Evolutionary conservation across 1,284 basidiomycete genomes (phyloP), one percentile per base, ranked within the genome.

Genomic region (Cutaneotrichosporon daszewskae): DNA sequence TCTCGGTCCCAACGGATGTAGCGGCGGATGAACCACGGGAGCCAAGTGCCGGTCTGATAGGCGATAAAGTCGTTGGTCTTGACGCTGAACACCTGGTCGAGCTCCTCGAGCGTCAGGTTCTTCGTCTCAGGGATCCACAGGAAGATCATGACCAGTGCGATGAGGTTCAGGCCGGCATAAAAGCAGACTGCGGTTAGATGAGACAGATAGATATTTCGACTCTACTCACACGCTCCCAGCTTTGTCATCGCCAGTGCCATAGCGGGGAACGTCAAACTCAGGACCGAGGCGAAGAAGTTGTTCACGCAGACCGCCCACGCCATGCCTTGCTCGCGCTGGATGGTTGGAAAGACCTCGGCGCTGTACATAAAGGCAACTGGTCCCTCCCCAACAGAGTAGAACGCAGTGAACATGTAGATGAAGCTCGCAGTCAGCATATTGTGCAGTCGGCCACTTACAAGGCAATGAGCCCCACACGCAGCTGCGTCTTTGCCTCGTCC

Each of bases 341-440:
- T 68, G 8, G 76, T 63, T 17, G 74, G 74, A 69, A 74, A 76
- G 5, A 73, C 75, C 57, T 76, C 74, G 31, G 76, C 74, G 8
- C 70, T 71, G 59, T 77, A 77, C 20, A 59, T 54, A 56, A 71
- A 71, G 0, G 85, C 83, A 16, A 88, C 86, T 8, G 87, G 87
- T 1, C 86, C 85, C 67, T 85, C 83, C 18, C 84, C 83, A 3
- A 64, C 46, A 2, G 60, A 64, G 43, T 68, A 68, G 36, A 43
- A 48, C 38, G 57, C 56, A 33, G 65, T 58, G 56, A 64, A 84
- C 76, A 68, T 28, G 54, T 68, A 66, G 49, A 83, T 76, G 36
- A 81, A 80, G 8, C 79, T 60, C 1, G 79, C 74, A 25, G n/a
- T n/a, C n/a, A n/a, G n/a, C n/a, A n/a, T n/a, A n/a, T n/a, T n/a